Percentiles rank a stretch among this genome's conserved stretches.
These are phyloP conservation scores for Malus orientalis DNA, from an alignment of 306 rosid species.

Conservation along the genomic window DNA sequence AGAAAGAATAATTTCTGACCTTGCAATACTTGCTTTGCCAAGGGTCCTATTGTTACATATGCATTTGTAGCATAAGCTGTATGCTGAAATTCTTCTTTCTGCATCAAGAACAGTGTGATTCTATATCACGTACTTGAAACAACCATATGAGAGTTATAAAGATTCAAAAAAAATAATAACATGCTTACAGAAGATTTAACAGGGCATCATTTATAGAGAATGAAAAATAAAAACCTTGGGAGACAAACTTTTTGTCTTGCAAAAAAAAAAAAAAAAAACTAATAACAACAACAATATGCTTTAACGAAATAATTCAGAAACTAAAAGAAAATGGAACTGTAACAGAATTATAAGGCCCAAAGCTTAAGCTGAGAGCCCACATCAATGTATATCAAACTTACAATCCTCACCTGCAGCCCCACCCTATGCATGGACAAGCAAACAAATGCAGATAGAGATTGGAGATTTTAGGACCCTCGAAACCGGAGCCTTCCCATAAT, in stretches of 20 bases:
- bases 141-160: background rate
- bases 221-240: background rate
- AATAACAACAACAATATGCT: too few relatives aligned
- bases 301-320: too few relatives aligned
- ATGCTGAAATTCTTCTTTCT: constrained; percentile 98
- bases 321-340: background rate
- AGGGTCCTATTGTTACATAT: constrained; percentile 56
- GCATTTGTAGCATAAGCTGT: constrained; percentile 89
- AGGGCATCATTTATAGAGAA: background rate
- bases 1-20: constrained; percentile 28
- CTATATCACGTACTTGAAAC: constrained; percentile 6
- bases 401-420: background rate
- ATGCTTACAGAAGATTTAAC: background rate
- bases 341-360: too few relatives aligned
- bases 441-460: background rate
- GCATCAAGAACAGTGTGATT: constrained; percentile 24
- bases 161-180: background rate
- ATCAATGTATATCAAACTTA: background rate
- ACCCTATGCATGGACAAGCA: background rate
- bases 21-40: constrained; percentile 67
- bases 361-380: too few relatives aligned
- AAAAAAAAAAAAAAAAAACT: too few relatives aligned
- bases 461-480: background rate
- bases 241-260: background rate
- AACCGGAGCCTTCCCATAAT: background rate